Percentiles rank a stretch among this genome's conserved stretches.
These are phyloP conservation scores for Trametes maxima DNA, from an alignment of 768 basidiomycete species.

Conservation along the genomic window DNA sequence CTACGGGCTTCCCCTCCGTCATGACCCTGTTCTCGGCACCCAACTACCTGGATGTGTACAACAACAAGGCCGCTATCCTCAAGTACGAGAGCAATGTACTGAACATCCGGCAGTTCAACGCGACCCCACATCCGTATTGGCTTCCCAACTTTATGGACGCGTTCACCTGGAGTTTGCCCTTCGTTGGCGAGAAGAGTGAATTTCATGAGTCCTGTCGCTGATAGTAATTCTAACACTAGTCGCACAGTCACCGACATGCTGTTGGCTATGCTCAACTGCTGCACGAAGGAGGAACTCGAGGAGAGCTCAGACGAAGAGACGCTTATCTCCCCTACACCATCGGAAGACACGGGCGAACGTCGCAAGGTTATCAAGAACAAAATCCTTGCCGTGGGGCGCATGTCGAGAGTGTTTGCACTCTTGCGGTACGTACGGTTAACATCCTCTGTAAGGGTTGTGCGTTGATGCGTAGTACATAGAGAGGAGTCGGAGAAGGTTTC, in stretches of 20 bases:
- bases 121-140: slow-evolving; percentile 94
- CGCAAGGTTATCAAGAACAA: slow-evolving; percentile 96
- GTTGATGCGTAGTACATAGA: slow-evolving; percentile 41
- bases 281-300: slow-evolving; percentile 95
- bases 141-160: slow-evolving; percentile 97
- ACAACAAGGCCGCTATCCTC: slow-evolving; percentile 98
- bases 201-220: slow-evolving; percentile 5
- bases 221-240: background rate
- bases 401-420: slow-evolving; percentile 94
- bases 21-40: slow-evolving; percentile 99
- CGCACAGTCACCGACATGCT: slow-evolving; percentile 95
- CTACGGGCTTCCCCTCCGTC: slow-evolving; percentile 97
- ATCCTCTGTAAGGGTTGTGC: background rate
- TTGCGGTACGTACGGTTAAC: slow-evolving; percentile 67
- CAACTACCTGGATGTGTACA: slow-evolving; percentile 97
- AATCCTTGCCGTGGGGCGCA: slow-evolving; percentile 95
- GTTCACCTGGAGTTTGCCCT: slow-evolving; percentile 97
- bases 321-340: slow-evolving; percentile 37
- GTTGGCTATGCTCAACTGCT: slow-evolving; percentile 94
- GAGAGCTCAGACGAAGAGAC: slow-evolving; percentile 58
- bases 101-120: slow-evolving; percentile 98
- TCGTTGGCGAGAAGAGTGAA: slow-evolving; percentile 95
- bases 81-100: slow-evolving; percentile 99
- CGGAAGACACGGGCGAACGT: slow-evolving; percentile 65
- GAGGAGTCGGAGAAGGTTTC: slow-evolving; percentile 98